phyloP scores from a whole-genome alignment of 1,139 yeast genomes.

The Suhomyces coccinellae region DNA sequence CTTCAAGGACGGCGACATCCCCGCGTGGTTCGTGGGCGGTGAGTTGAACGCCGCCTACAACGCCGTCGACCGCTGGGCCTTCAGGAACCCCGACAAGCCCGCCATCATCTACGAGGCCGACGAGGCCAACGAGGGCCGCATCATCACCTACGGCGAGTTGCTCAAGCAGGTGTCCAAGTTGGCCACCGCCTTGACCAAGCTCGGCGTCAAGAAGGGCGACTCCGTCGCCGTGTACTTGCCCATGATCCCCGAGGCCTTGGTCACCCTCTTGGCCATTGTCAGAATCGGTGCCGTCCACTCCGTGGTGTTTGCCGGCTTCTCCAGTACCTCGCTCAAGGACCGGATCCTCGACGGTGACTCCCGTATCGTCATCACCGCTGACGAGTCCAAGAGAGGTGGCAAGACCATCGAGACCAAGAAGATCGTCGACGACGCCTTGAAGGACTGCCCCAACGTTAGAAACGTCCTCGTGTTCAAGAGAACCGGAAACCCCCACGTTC shows the following conservation, averaged over 20 bases:
- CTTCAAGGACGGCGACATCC: constrained; percentile 64
- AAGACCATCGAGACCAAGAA: constrained; percentile 80
- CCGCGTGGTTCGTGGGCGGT: constrained; percentile 79
- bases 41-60: constrained; percentile 76
- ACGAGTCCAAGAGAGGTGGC: constrained; percentile 81
- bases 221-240: constrained; percentile 85
- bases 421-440: constrained; percentile 79
- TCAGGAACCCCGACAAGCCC: constrained; percentile 64
- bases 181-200: constrained; percentile 63
- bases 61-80: constrained; percentile 79
- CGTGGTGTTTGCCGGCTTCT: constrained; percentile 82
- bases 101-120: constrained; percentile 85
- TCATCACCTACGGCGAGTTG: constrained; percentile 69
- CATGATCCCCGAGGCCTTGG: constrained; percentile 81
- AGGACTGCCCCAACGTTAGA: constrained; percentile 64
- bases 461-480: constrained; percentile 73
- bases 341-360: constrained; percentile 79
- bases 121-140: constrained; percentile 64
- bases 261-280: constrained; percentile 69
- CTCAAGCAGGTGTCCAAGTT: constrained; percentile 67
- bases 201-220: constrained; percentile 79
- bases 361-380: constrained; percentile 71
- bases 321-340: constrained; percentile 72
- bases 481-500: constrained; percentile 68
- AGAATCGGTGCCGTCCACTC: constrained; percentile 84